Percentiles rank a stretch among this genome's conserved stretches.
Evolutionary conservation across 129 eudicot genomes (phyloP).

Genomic region (Flaveria bidentis): DNA sequence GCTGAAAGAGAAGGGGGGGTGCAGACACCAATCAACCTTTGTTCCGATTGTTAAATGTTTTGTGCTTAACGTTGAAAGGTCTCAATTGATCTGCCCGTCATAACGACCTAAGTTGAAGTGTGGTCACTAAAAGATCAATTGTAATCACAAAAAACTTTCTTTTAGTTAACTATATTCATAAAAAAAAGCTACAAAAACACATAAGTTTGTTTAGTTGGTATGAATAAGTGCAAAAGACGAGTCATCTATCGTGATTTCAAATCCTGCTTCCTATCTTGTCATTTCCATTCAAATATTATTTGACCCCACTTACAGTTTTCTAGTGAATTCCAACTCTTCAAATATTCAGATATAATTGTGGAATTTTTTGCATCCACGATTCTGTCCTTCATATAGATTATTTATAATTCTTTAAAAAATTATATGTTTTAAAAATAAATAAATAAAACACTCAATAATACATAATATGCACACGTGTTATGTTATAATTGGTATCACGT

Average conservation of each 20-base stretch:
- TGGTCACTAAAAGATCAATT: neutral
- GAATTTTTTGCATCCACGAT: neutral
- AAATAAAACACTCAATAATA: neutral
- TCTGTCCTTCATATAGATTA: neutral
- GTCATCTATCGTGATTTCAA: constrained; percentile 29
- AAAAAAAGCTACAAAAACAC: neutral
- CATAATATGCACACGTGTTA: no score
- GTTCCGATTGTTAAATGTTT: no score
- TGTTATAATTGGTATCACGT: no score
- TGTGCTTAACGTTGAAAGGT: no score
- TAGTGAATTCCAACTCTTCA: neutral
- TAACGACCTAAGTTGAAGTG: no score
- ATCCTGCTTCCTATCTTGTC: constrained; percentile 38
- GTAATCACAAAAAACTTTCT: neutral
- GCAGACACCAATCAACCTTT: no score
- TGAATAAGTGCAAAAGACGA: constrained; percentile 24
- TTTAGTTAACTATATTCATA: neutral
- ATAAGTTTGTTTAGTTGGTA: neutral
- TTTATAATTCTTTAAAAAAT: neutral
- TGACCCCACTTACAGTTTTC: neutral
- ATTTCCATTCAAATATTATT: constrained; percentile 14
- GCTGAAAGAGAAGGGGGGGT: no score
- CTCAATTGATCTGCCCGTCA: no score
- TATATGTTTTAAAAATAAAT: neutral
- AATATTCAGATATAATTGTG: neutral